These are phyloP conservation scores for Piper betle DNA, from an alignment of 164 flowering plant genomes.

Conservation along the genomic window DNA sequence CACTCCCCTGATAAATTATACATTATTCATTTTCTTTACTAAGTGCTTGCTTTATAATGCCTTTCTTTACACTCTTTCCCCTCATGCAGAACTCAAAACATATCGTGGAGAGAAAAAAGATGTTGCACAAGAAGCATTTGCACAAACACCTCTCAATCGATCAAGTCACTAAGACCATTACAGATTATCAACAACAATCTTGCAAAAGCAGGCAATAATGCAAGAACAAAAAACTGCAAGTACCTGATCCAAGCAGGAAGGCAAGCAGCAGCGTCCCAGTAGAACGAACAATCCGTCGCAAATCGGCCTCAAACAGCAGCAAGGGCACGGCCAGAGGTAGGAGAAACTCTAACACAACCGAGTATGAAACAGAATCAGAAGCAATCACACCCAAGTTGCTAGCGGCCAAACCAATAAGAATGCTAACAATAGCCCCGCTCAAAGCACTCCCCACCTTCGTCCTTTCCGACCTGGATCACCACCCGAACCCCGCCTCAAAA, in stretches of 20 bases:
- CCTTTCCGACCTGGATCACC: constrained; percentile 65
- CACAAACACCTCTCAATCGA: too few species aligned
- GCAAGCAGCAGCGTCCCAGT: constrained; percentile 76
- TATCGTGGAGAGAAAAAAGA: too few species aligned
- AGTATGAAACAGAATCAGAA: constrained; percentile 50
- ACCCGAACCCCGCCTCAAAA: not conserved
- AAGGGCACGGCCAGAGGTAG: constrained; percentile 73
- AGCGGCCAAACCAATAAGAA: constrained; percentile 62
- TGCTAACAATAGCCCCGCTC: constrained; percentile 75
- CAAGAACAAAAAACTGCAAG: too few species aligned
- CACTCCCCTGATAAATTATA: too few species aligned
- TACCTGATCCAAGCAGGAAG: constrained; percentile 79
- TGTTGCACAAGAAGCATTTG: too few species aligned
- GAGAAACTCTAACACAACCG: constrained; percentile 44
- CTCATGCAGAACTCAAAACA: too few species aligned
- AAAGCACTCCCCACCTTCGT: constrained; percentile 60
- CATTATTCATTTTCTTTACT: too few species aligned
- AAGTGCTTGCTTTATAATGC: too few species aligned
- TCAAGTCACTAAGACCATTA: too few species aligned
- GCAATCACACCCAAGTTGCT: constrained; percentile 72
- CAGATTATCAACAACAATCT: not conserved
- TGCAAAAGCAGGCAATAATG: not conserved
- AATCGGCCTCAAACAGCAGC: constrained; percentile 65
- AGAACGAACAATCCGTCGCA: constrained; percentile 58
- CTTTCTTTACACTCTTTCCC: too few species aligned